Conservation (phyloP, 768 basidiomycete genomes). For the Gloeostereum incarnatum region DNA sequence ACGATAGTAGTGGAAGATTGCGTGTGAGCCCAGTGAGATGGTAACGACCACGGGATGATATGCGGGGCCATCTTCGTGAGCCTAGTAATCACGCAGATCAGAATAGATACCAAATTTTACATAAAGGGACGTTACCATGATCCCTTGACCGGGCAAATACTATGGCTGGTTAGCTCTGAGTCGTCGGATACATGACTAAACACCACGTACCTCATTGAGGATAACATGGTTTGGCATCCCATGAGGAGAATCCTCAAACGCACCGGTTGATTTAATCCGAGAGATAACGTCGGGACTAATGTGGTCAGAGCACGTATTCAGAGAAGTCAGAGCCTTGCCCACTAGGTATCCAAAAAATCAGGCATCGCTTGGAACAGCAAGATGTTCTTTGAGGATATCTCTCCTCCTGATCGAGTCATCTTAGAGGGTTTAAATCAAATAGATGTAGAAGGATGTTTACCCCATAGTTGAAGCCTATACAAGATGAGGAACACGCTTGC, state of each 20-base stretch:
- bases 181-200: constrained; percentile 10
- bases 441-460: constrained; percentile 21
- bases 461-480: constrained; percentile 66
- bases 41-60: constrained; percentile 88
- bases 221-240: constrained; percentile 80
- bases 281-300: constrained; percentile 68
- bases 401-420: constrained; percentile 45
- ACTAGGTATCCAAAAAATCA: constrained; percentile 61
- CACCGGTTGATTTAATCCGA: constrained; percentile 56
- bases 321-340: constrained; percentile 14
- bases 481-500: not conserved
- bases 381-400: constrained; percentile 57
- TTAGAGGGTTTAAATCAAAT: constrained; percentile 5
- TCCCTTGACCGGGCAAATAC: constrained; percentile 89
- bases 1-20: constrained; percentile 75
- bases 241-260: constrained; percentile 56
- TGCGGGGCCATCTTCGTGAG: constrained; percentile 87
- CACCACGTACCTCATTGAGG: constrained; percentile 62
- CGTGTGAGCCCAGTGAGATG: constrained; percentile 79
- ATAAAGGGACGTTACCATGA: constrained; percentile 54
- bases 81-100: constrained; percentile 31
- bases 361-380: constrained; percentile 69
- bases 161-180: constrained; percentile 15
- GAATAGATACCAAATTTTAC: not conserved
- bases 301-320: constrained; percentile 3